Evolutionary conservation across 108 stramenopile genomes (phyloP).

Genomic region (Skeletonema tropicum): DNA sequence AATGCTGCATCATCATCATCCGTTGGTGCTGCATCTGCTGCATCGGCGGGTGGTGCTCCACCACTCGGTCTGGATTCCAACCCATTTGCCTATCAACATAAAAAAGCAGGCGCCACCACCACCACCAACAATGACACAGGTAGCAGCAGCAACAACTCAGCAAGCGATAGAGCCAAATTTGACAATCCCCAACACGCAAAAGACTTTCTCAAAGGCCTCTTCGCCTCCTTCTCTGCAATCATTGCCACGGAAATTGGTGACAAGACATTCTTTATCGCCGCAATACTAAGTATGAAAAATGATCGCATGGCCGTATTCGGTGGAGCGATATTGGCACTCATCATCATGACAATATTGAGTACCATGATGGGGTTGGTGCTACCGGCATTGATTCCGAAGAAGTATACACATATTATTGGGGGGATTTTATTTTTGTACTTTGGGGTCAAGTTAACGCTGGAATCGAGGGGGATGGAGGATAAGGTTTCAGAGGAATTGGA

Average conservation of each 20-base stretch:
- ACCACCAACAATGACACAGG: neutral
- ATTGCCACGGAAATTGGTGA: slow-evolving; percentile 99
- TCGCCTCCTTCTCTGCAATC: slow-evolving; percentile 87
- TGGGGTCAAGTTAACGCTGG: slow-evolving; percentile 91
- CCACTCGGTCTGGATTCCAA: slow-evolving; percentile 49
- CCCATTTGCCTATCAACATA: slow-evolving; percentile 22
- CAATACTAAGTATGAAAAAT: slow-evolving; percentile 95
- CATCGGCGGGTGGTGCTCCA: slow-evolving; percentile 19
- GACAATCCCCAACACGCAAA: slow-evolving; percentile 38
- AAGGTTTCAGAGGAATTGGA: slow-evolving; percentile 95
- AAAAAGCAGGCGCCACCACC: neutral
- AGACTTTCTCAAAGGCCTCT: slow-evolving; percentile 66
- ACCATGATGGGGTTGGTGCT: slow-evolving; percentile 94
- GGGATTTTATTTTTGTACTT: slow-evolving; percentile 97
- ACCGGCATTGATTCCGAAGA: slow-evolving; percentile 83
- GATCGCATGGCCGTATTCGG: slow-evolving; percentile 89
- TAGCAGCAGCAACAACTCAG: neutral
- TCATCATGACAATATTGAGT: slow-evolving; percentile 95
- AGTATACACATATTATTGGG: slow-evolving; percentile 95
- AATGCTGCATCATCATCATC: neutral
- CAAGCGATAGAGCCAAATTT: slow-evolving; percentile 24
- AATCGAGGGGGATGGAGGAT: slow-evolving; percentile 83
- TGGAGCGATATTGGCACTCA: slow-evolving; percentile 90
- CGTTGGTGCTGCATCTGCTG: slow-evolving; percentile 11
- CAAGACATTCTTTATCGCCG: slow-evolving; percentile 99